Conservation (phyloP, 179 eudicot species). For the Spergularia azorica region DNA sequence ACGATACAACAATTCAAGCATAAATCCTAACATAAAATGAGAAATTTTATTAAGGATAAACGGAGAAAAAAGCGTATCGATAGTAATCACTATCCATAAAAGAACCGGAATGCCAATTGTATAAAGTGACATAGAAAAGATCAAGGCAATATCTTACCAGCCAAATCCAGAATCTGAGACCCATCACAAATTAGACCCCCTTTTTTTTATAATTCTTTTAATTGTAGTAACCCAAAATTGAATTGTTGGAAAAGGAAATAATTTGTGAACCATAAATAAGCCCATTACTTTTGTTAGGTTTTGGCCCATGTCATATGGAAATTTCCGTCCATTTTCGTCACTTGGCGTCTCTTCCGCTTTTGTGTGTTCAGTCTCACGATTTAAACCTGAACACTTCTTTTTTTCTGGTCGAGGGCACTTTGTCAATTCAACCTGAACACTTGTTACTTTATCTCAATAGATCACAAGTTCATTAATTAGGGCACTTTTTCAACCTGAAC, state of each 20-base stretch:
- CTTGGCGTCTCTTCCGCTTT: neutral
- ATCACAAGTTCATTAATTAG: too few relatives aligned
- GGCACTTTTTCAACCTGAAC: too few relatives aligned
- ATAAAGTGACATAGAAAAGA: neutral
- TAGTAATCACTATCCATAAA: constrained; percentile 3
- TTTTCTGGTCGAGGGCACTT: too few relatives aligned
- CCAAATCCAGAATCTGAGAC: constrained; percentile 14
- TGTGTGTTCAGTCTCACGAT: too few relatives aligned
- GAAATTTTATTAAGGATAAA: neutral
- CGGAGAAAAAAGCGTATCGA: constrained; percentile 5
- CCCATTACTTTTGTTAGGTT: neutral
- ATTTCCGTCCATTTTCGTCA: constrained; percentile 17
- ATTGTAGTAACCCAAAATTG: neutral
- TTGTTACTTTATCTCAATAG: too few relatives aligned
- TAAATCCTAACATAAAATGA: too few relatives aligned
- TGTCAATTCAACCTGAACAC: too few relatives aligned
- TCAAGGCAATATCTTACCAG: constrained; percentile 17
- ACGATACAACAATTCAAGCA: too few relatives aligned
- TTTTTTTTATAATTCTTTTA: neutral
- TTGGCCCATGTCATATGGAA: neutral
- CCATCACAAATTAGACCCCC: constrained; percentile 5
- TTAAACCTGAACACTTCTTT: too few relatives aligned
- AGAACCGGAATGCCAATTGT: neutral
- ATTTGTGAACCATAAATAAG: neutral
- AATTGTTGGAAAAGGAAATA: neutral